Evolutionary conservation across 2,329 filamentous ascomycete genomes (phyloP), one percentile per base, ranked within the genome.

Genomic region (Alternaria panax): DNA sequence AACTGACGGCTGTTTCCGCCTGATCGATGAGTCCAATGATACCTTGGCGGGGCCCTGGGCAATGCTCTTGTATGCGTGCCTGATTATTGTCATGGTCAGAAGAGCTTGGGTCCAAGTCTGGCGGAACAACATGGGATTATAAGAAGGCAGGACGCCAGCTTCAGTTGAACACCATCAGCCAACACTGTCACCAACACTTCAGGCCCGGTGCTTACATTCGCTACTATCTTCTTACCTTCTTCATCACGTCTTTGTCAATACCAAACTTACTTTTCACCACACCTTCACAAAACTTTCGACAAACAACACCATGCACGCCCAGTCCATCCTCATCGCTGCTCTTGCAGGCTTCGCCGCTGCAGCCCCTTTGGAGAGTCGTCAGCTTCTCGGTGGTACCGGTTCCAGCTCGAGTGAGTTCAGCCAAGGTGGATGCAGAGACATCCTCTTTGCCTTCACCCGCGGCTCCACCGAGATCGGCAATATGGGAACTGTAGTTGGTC

Each of bases 391-490:
- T 18, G 50, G 62, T 9, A 75, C 72, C 28, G 55, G 68, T 5
- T 64, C 57, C 8, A 73, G 64, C 5, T 71, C 76, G 6, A 79
- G 78, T 9, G 80, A 82, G 36, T 79, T 81, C 57, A 77, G 75
- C 7, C 57, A 67, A 27, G 76, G 77, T 9, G 71, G 73, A 7
- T 83, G 81, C 71, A 75, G 72, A 62, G 72, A 76, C 28, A 70
- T 82, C 22, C 79, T 82, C 25, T 80, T 84, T 50, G 80, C 84
- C 46, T 84, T 81, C 62, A 81, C 82, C 9, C 79, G 82, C 45
- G 83, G 81, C 24, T 83, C 82, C 12, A 80, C 78, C 14, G 83
- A 85, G 63, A 65, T 72, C 7, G 83, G 83, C n/a, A 83, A 84
- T 69, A 79, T 84, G 68, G 79, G 80, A 63, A 66, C 68, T 28